These are phyloP conservation scores for Kazachstania martiniae DNA, from an alignment of 805 yeast species.

Conservation along the genomic window DNA sequence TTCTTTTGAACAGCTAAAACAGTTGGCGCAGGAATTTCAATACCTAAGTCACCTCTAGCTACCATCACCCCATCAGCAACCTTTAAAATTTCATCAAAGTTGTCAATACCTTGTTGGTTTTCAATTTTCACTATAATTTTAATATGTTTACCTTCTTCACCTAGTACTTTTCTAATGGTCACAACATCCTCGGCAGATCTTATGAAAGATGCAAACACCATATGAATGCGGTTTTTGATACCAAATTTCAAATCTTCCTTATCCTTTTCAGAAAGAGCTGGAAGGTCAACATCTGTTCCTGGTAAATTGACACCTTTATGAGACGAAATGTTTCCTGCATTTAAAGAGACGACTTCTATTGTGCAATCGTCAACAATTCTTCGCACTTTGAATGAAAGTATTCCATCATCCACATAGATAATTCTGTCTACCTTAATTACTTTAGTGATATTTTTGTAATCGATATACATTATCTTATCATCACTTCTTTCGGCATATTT, in stretches of 20 bases:
- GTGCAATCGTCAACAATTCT: conserved; percentile 73
- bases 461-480: conserved; percentile 77
- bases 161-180: conserved; percentile 87
- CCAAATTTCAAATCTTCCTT: conserved; percentile 86
- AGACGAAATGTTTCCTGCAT: conserved; percentile 90
- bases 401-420: conserved; percentile 97
- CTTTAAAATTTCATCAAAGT: conserved; percentile 88
- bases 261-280: conserved; percentile 96
- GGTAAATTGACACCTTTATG: conserved; percentile 99
- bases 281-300: conserved; percentile 96
- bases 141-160: conserved; percentile 93
- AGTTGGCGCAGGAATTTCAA: conserved; percentile 98
- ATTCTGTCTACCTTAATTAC: conserved; percentile 80
- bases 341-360: conserved; percentile 77
- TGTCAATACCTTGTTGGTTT: conserved; percentile 99
- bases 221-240: conserved; percentile 94
- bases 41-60: conserved; percentile 99
- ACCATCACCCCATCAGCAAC: conserved; percentile 99
- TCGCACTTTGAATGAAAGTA: conserved; percentile 83
- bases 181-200: conserved; percentile 85
- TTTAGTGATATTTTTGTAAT: conserved; percentile 93
- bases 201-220: conserved; percentile 97
- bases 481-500: conserved; percentile 60
- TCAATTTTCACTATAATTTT: conserved; percentile 97
- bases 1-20: conserved; percentile 98